Evolutionary conservation across 768 basidiomycete genomes (phyloP), one percentile per base, ranked within the genome.

Genomic region (Phaffia tasmanica): DNA sequence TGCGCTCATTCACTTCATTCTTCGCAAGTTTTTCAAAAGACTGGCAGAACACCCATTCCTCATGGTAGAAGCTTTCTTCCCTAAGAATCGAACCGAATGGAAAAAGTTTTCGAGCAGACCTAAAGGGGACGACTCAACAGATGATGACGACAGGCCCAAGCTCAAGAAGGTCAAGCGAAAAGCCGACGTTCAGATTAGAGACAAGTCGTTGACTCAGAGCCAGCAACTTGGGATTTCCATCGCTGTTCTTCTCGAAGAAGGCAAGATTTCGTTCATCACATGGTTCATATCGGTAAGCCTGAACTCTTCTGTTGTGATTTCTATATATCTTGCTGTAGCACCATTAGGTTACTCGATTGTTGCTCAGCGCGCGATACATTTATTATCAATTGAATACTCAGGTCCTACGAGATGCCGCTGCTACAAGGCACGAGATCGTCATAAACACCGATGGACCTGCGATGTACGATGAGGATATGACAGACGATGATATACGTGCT

Each of bases 1-100:
- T 63, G 81, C 82, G 63, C 78, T 98, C 47, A 85, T 97, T 78
- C 87, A 85, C 72, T 99, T 82, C 77, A 81, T 97, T 69, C 81
- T 97, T 67, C 84, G 89, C 29, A 85, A 86, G 74, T 98, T 98
- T 81, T 98, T 99, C 84, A 98, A 95, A 75, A 83, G 85, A 8
- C 81, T 91, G 57, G 82, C 83, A 62, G 84, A 89, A 70, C 86
- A 95, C 69, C 81, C 88, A 0, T 88, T 97, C 78, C 80, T 97
- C 57, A 82, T 89, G 68, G 81, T 97, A 69, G 91, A 98, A 81
- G 92, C 92, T 72, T 71, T 79, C 77, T 71, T 70, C 69, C 76
- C 72, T 30, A 93, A 88, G 79, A 89, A 88, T 76, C 82, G 86
- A 70, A 84, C 85, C 19, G 79, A 86, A 71, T 92, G 90, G 87